Evolutionary conservation across 345 rosid genomes (phyloP).

Genomic region (Ceriops tagal): DNA sequence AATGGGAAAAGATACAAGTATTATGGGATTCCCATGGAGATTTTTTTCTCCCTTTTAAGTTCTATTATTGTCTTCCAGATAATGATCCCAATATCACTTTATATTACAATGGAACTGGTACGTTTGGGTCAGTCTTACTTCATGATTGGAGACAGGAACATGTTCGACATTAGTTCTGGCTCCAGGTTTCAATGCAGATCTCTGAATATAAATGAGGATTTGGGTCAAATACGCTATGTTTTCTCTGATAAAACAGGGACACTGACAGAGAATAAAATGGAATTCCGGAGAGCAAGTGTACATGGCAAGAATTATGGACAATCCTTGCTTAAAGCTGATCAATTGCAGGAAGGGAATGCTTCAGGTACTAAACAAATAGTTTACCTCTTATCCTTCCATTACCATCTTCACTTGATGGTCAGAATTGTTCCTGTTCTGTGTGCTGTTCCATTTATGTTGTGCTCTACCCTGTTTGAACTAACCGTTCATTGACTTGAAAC

Average conservation of each 20-base stretch:
- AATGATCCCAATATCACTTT: constrained; percentile 81
- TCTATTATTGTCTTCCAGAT: constrained; percentile 80
- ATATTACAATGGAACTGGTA: constrained; percentile 79
- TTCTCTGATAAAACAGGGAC: constrained; percentile 86
- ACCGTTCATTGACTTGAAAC: too few relatives aligned
- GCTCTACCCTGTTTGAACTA: too few relatives aligned
- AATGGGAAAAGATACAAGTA: constrained; percentile 48
- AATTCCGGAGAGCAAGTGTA: constrained; percentile 59
- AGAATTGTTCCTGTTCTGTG: not conserved
- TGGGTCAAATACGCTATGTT: constrained; percentile 69
- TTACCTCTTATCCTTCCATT: not conserved
- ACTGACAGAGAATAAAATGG: constrained; percentile 76
- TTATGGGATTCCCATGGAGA: constrained; percentile 78
- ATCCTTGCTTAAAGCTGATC: constrained; percentile 24
- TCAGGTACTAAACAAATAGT: constrained; percentile 36
- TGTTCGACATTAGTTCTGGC: constrained; percentile 49
- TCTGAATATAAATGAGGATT: constrained; percentile 73
- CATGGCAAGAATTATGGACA: constrained; percentile 48
- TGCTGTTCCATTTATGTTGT: too few relatives aligned
- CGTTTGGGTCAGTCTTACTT: constrained; percentile 76
- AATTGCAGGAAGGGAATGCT: constrained; percentile 19
- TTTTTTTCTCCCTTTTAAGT: constrained; percentile 67
- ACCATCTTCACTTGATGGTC: not conserved
- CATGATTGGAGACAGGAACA: constrained; percentile 66
- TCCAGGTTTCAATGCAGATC: constrained; percentile 78